Evolutionary conservation across 2,329 filamentous ascomycete genomes (phyloP).

Genomic region (Diaporthe ilicicola): DNA sequence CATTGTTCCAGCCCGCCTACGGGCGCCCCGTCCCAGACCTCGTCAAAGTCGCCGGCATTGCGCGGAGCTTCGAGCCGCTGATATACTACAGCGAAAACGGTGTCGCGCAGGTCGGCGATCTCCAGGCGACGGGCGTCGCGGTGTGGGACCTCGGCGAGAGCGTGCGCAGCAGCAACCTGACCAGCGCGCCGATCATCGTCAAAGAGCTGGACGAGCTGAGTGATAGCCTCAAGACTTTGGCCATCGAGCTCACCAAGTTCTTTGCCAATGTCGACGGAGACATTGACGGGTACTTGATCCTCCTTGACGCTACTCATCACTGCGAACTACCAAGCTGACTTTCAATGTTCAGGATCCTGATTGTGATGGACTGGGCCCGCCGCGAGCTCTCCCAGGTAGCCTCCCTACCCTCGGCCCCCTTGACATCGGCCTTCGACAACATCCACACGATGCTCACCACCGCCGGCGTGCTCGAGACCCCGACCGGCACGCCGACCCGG

Average conservation of each 20-base stretch:
- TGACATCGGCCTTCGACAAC: constrained; percentile 82
- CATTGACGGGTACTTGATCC: constrained; percentile 73
- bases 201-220: constrained; percentile 85
- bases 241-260: constrained; percentile 87
- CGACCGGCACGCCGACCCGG: constrained; percentile 67
- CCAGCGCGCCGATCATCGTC: constrained; percentile 85
- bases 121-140: constrained; percentile 90
- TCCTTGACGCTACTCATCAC: background rate
- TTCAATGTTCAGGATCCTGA: constrained; percentile 70
- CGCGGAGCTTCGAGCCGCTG: constrained; percentile 90
- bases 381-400: constrained; percentile 78
- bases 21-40: constrained; percentile 80
- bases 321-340: background rate
- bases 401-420: constrained; percentile 65
- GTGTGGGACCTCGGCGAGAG: constrained; percentile 96
- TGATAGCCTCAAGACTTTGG: constrained; percentile 84
- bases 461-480: constrained; percentile 66
- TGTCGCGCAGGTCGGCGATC: constrained; percentile 82
- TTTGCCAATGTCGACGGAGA: constrained; percentile 94
- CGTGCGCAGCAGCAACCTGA: constrained; percentile 89
- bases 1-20: constrained; percentile 73
- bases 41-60: constrained; percentile 88
- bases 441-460: constrained; percentile 79
- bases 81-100: constrained; percentile 96
- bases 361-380: constrained; percentile 96